Conservation (phyloP, 345 rosid species). For the Raphanus sativus region DNA sequence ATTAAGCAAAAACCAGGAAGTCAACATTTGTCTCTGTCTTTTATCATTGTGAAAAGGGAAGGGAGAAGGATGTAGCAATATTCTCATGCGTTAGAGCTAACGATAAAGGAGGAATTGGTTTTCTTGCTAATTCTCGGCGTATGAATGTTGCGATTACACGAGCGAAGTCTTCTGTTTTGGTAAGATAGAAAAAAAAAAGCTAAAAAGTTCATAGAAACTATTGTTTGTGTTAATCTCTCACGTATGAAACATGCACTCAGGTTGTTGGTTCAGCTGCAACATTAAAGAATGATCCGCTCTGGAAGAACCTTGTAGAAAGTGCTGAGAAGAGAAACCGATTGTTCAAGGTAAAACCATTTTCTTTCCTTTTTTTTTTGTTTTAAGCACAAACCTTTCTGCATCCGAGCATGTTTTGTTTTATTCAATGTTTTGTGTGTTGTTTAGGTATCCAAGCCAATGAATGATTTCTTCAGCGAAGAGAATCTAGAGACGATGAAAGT, state of each 20-base stretch:
- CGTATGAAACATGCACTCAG: slow-evolving; percentile 45
- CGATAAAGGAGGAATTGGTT: slow-evolving; percentile 66
- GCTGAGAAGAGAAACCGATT: slow-evolving; percentile 61
- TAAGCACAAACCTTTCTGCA: slow-evolving; percentile 7
- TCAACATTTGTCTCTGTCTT: not conserved
- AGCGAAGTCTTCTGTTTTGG: slow-evolving; percentile 92
- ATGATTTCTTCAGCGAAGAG: slow-evolving; percentile 59
- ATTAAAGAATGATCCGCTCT: slow-evolving; percentile 66
- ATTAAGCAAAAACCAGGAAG: not conserved
- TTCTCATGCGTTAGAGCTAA: slow-evolving; percentile 94
- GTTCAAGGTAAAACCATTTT: slow-evolving; percentile 51
- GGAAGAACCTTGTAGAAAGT: slow-evolving; percentile 76
- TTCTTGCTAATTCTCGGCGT: slow-evolving; percentile 77
- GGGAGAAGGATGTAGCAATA: slow-evolving; percentile 92
- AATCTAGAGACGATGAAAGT: slow-evolving; percentile 53
- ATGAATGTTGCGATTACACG: slow-evolving; percentile 97
- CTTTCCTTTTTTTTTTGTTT: not conserved
- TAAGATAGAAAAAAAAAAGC: slow-evolving; percentile 30
- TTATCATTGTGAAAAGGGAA: slow-evolving; percentile 50
- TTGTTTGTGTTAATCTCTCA: not conserved
- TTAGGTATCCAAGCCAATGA: slow-evolving; percentile 80
- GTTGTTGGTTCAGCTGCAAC: slow-evolving; percentile 90
- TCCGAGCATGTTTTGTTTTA: not conserved
- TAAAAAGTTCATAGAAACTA: not conserved
- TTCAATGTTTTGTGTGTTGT: not conserved